These are phyloP conservation scores for Albatrellus ellisii DNA, from an alignment of 768 basidiomycete species.

Conservation along the genomic window DNA sequence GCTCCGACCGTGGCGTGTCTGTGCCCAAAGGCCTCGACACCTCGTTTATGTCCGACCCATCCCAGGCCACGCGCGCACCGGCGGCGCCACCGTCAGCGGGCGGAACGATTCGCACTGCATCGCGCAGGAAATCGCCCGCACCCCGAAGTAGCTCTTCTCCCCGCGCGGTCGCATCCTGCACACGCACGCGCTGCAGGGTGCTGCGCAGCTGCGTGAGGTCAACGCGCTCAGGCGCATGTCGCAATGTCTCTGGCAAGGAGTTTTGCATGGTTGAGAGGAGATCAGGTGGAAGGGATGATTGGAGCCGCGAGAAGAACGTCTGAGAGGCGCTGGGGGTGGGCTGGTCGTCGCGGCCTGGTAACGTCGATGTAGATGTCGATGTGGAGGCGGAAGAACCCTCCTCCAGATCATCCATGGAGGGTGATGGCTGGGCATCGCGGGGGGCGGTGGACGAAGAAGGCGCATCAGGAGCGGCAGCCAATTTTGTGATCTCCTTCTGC, in stretches of 20 bases:
- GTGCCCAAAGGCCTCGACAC: conserved; percentile 32
- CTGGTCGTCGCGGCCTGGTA: conserved; percentile 2
- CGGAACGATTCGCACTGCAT: conserved; percentile 88
- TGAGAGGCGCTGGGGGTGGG: conserved; percentile 17
- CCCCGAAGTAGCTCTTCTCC: conserved; percentile 46
- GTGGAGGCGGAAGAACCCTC: conserved; percentile 17
- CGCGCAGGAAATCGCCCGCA: conserved; percentile 43
- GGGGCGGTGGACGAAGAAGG: conserved; percentile 14
- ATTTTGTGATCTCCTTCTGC: conserved; percentile 59
- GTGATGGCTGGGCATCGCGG: conserved; percentile 8
- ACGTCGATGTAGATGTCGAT: conserved; percentile 10
- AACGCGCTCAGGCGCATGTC: conserved; percentile 37
- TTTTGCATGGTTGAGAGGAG: conserved; percentile 55
- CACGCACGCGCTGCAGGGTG: conserved; percentile 61
- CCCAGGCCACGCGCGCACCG: conserved; percentile 48
- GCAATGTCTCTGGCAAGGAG: conserved; percentile 41
- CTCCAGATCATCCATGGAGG: conserved; percentile 10
- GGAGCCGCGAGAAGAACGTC: conserved; percentile 54
- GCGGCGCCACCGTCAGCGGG: conserved; percentile 37
- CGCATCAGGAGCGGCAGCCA: conserved; percentile 27
- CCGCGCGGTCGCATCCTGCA: conserved; percentile 30
- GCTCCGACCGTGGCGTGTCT: neutral
- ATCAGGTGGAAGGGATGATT: conserved; percentile 63
- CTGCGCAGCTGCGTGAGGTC: conserved; percentile 59
- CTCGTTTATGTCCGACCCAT: conserved; percentile 82